Percentiles rank a stretch among this genome's conserved stretches.
Conservation (phyloP, 805 yeast genomes). For the Lipomyces japonicus region DNA sequence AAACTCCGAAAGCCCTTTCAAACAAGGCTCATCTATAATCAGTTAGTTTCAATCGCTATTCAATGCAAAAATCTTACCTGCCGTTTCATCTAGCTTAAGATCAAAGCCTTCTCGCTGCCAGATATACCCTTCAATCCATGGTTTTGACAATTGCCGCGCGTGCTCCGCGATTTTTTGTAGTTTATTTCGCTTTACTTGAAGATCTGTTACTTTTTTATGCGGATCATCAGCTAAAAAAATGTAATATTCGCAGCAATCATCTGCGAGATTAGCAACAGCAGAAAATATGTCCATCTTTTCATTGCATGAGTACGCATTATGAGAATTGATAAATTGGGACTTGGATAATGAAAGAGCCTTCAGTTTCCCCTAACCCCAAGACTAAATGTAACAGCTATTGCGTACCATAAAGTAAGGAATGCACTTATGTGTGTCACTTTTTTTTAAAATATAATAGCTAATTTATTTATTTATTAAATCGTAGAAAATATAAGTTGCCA, state of each 20-base stretch:
- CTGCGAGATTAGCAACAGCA: slow-evolving; percentile 12
- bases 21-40: slow-evolving; percentile 20
- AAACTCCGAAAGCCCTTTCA: slow-evolving; percentile 32
- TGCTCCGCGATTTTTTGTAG: slow-evolving; percentile 5
- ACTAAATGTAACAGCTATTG: too few relatives aligned
- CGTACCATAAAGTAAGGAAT: too few relatives aligned
- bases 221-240: slow-evolving; percentile 11
- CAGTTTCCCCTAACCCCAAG: too few relatives aligned
- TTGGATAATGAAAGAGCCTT: too few relatives aligned
- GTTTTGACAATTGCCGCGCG: slow-evolving; percentile 4
- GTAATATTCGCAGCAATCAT: slow-evolving; percentile 17
- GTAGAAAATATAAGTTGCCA: too few relatives aligned
- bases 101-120: slow-evolving; percentile 32
- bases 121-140: slow-evolving; percentile 24
- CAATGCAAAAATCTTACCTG: slow-evolving; percentile 5
- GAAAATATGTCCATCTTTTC: slow-evolving; percentile 17
- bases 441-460: too few relatives aligned
- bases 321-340: too few relatives aligned
- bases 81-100: slow-evolving; percentile 10
- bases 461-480: too few relatives aligned
- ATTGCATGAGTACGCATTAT: too few relatives aligned
- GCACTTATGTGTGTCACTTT: too few relatives aligned
- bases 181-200: not conserved
- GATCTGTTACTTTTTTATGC: not conserved
- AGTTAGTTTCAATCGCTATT: not conserved